These are phyloP conservation scores for Quillaja saponaria DNA, from an alignment of 306 rosid genomes.

Conservation along the genomic window DNA sequence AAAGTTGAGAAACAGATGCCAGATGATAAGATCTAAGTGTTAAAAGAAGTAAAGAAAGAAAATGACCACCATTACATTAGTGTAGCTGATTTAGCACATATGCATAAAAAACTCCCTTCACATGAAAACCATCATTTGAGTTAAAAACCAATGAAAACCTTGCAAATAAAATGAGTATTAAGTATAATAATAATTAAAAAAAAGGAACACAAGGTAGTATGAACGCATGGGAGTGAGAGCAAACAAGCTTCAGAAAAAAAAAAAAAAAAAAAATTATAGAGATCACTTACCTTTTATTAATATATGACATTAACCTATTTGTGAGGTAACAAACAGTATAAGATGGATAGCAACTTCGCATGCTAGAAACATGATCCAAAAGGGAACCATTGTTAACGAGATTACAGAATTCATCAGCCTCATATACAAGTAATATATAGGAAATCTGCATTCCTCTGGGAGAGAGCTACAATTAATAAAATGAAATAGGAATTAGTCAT, in stretches of 20 bases:
- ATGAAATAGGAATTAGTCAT: no score
- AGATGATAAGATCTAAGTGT: no score
- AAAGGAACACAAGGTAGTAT: no score
- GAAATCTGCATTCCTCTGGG: slow-evolving; percentile 59
- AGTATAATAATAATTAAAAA: no score
- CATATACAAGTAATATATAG: slow-evolving; percentile 65
- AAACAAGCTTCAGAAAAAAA: slow-evolving; percentile 4
- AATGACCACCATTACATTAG: neutral
- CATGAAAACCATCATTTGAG: neutral
- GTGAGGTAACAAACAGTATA: slow-evolving; percentile 83
- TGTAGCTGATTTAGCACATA: neutral
- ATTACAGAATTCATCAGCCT: slow-evolving; percentile 78
- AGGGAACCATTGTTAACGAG: slow-evolving; percentile 60
- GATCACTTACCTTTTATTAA: slow-evolving; percentile 74
- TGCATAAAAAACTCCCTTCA: neutral
- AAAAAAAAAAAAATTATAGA: slow-evolving; percentile 1
- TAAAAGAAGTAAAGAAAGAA: neutral
- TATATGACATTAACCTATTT: slow-evolving; percentile 69
- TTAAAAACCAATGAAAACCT: neutral
- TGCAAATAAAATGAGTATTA: no score
- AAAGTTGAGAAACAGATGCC: no score
- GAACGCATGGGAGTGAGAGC: neutral
- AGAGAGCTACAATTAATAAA: slow-evolving; percentile 58
- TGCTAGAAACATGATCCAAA: slow-evolving; percentile 51
- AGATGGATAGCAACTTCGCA: slow-evolving; percentile 72